Evolutionary conservation across 2,329 filamentous ascomycete species (phyloP).

Genomic region (Neophaeococcomyces aloes): DNA sequence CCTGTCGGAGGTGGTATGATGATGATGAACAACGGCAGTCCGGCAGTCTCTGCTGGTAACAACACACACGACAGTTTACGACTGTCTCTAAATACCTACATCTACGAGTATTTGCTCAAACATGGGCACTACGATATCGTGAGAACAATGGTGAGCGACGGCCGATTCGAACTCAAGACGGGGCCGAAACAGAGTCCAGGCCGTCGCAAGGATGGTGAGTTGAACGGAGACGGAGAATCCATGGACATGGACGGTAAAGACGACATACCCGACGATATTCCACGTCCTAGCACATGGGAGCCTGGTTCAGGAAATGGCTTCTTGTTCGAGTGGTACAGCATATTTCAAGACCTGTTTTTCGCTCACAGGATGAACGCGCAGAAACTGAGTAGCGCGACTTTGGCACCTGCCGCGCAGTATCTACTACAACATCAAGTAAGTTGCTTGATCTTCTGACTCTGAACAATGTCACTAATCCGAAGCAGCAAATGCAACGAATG

Average conservation of each 20-base stretch:
- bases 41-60: slow-evolving; percentile 33
- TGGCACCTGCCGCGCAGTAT: slow-evolving; percentile 55
- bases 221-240: slow-evolving; percentile 61
- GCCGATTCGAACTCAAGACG: slow-evolving; percentile 49
- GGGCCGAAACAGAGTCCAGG: slow-evolving; percentile 56
- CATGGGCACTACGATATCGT: slow-evolving; percentile 77
- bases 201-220: slow-evolving; percentile 55
- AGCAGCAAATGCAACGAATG: slow-evolving; percentile 33
- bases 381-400: slow-evolving; percentile 36
- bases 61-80: slow-evolving; percentile 27
- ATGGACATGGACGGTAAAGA: slow-evolving; percentile 82
- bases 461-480: slow-evolving; percentile 12
- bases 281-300: slow-evolving; percentile 49
- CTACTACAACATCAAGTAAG: slow-evolving; percentile 72
- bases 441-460: slow-evolving; percentile 7
- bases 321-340: slow-evolving; percentile 91
- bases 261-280: slow-evolving; percentile 68
- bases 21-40: slow-evolving; percentile 44
- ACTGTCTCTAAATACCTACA: slow-evolving; percentile 50
- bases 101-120: slow-evolving; percentile 69
- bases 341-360: slow-evolving; percentile 94
- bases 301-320: slow-evolving; percentile 57
- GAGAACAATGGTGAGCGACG: slow-evolving; percentile 55
- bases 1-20: slow-evolving; percentile 44
- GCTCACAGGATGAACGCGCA: slow-evolving; percentile 64